Evolutionary conservation across 192 early-diverging fungal genomes (phyloP).

Genomic region (Helicostylum pulchrum): DNA sequence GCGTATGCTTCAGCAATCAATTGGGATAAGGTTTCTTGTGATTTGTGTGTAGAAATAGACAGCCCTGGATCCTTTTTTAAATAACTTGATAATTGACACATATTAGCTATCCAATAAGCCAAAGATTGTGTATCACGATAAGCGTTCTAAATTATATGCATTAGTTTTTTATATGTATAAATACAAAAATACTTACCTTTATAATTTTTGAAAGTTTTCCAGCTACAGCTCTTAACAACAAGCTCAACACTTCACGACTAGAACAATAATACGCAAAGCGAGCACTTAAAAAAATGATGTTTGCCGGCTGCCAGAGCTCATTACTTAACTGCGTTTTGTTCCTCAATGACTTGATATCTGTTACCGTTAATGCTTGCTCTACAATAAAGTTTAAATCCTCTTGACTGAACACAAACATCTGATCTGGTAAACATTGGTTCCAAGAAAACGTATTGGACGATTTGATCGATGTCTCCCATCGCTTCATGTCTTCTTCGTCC

Average conservation of each 20-base stretch:
- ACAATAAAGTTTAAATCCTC: conserved; percentile 69
- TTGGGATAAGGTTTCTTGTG: conserved; percentile 76
- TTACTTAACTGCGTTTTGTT: conserved; percentile 51
- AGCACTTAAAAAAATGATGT: conserved; percentile 82
- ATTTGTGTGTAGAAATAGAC: conserved; percentile 55
- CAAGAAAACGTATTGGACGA: conserved; percentile 62
- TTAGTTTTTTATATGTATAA: no score
- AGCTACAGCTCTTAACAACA: conserved; percentile 59
- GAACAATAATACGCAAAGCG: conserved; percentile 85
- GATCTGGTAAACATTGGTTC: conserved; percentile 76
- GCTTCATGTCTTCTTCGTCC: conserved; percentile 3
- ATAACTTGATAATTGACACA: conserved; percentile 74
- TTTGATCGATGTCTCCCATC: conserved; percentile 9
- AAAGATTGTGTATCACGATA: conserved; percentile 46
- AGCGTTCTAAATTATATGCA: conserved; percentile 24
- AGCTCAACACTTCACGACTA: conserved; percentile 64
- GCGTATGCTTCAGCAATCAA: conserved; percentile 68
- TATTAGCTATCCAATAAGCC: conserved; percentile 85
- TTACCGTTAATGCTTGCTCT: conserved; percentile 60
- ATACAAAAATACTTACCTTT: conserved; percentile 32
- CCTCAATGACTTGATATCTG: conserved; percentile 58
- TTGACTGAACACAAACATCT: conserved; percentile 91
- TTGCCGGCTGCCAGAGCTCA: conserved; percentile 70
- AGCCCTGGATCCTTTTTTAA: conserved; percentile 81
- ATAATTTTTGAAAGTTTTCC: conserved; percentile 53